Evolutionary conservation across 116 monocot species (phyloP), one percentile per base, ranked within the genome.

Genomic region (Dioscorea cayenensis): DNA sequence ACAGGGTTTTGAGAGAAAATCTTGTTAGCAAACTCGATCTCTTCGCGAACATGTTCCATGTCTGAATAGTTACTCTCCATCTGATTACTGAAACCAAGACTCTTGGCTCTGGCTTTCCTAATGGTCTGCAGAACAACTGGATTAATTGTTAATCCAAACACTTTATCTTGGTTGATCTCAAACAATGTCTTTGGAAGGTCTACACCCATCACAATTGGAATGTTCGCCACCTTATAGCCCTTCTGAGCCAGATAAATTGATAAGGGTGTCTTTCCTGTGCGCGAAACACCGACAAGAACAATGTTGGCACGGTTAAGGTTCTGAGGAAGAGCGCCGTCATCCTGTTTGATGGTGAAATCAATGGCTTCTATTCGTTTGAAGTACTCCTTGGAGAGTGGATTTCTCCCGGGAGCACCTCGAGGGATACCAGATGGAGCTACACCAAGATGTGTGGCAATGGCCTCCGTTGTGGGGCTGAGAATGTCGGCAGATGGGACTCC

Each of bases 261-360:
- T 60, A 95, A 74, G 0, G 95, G 95, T 22, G 95, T 95, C 87
- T 95, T 95, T 14, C 95, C 95, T 2, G 89, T 86, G 17, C 95
- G 82, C 0, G 91, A 91, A 69, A 95, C 95, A 10, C 95, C 95
- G 18, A 87, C 86, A 10, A 95, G 83, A 20, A 95, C 81, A 22
- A 95, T 87, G 51, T 86, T 58, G 7, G 91, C 95, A 50, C 68
- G 70, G 28, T 76, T 76, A 0, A 91, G 85, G 72, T 91, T 91
- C 29, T 83, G 75, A 11, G 89, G 95, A 27, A 65, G 78, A 22
- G 95, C 91, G 5, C 95, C 95, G 73, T 95, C 95, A 68, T 95
- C 95, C 21, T 95, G 95, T 63, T 95, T 91, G 28, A 95, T 95
- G 11, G 95, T 95, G 83, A 95, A 95, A 37, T 95, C 89, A 69